Conservation (phyloP, 2,329 filamentous ascomycete genomes). For the Leptographium radiaticola region DNA sequence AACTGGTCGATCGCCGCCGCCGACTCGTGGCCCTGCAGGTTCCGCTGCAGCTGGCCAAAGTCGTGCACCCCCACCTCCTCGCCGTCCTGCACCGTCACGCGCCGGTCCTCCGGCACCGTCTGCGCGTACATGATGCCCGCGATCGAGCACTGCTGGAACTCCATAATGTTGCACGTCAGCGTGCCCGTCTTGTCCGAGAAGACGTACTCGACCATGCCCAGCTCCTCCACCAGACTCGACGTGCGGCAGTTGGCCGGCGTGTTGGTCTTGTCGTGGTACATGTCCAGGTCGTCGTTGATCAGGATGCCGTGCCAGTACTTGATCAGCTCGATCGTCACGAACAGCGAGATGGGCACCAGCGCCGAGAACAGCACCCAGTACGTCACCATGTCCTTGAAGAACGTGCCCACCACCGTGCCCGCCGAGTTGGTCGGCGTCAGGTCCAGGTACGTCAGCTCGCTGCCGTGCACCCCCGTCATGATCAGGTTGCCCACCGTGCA, state of each 20-base stretch:
- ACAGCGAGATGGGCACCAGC: constrained; percentile 90
- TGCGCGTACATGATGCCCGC: constrained; percentile 89
- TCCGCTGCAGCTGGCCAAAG: constrained; percentile 62
- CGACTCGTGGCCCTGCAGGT: constrained; percentile 44
- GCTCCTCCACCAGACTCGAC: constrained; percentile 88
- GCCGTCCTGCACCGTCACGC: constrained; percentile 66
- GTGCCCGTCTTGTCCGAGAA: constrained; percentile 94
- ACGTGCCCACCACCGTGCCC: constrained; percentile 53
- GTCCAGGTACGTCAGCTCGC: constrained; percentile 59
- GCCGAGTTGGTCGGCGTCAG: constrained; percentile 47
- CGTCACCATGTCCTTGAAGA: constrained; percentile 89
- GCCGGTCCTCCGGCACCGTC: constrained; percentile 79
- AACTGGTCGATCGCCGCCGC: constrained; percentile 60
- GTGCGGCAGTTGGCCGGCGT: constrained; percentile 93
- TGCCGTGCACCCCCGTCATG: constrained; percentile 49
- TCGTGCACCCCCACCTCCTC: constrained; percentile 70
- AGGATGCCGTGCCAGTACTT: constrained; percentile 98
- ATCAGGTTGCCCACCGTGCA: constrained; percentile 87
- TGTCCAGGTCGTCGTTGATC: constrained; percentile 94
- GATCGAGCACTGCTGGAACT: constrained; percentile 92
- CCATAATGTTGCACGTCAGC: constrained; percentile 89
- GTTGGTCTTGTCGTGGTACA: constrained; percentile 92
- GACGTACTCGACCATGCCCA: constrained; percentile 97
- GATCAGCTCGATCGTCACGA: constrained; percentile 93
- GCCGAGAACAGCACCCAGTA: constrained; percentile 98